Evolutionary conservation across 73 alveolate genomes (phyloP).

Genomic region (Paramecium sexaurelia): DNA sequence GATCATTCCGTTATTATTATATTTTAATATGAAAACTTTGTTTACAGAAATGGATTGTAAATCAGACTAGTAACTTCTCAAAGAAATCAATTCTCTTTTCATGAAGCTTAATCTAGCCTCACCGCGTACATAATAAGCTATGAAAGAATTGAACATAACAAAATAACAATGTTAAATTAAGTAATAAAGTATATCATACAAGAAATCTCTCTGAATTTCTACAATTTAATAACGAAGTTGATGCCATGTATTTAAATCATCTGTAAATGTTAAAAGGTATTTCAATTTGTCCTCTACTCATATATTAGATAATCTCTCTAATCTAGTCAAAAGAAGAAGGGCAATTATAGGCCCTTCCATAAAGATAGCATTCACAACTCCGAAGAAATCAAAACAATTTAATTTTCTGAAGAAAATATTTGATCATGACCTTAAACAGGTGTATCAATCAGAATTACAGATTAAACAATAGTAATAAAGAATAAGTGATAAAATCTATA

Average conservation of each 20-base stretch:
- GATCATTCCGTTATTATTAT: constrained; percentile 24
- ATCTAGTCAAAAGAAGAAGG: background rate
- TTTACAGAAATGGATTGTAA: constrained; percentile 5
- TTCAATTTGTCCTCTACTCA: background rate
- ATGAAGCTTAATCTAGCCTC: background rate
- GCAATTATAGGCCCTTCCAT: background rate
- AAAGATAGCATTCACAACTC: background rate
- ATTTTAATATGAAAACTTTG: background rate
- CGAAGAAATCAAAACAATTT: background rate
- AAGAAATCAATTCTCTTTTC: background rate
- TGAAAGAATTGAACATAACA: background rate
- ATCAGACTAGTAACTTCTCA: background rate
- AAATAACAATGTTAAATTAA: background rate
- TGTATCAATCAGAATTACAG: background rate
- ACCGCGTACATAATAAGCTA: background rate
- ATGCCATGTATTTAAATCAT: background rate
- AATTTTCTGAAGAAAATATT: background rate
- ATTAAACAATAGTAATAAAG: background rate
- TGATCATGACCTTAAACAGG: constrained; percentile 16
- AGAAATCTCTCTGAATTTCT: background rate
- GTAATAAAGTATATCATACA: background rate
- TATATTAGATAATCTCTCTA: background rate
- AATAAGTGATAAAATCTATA: background rate
- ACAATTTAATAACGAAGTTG: background rate
- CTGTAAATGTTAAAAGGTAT: background rate